Evolutionary conservation across 257 asterid species (phyloP).

Genomic region (Nemophila menziesii): DNA sequence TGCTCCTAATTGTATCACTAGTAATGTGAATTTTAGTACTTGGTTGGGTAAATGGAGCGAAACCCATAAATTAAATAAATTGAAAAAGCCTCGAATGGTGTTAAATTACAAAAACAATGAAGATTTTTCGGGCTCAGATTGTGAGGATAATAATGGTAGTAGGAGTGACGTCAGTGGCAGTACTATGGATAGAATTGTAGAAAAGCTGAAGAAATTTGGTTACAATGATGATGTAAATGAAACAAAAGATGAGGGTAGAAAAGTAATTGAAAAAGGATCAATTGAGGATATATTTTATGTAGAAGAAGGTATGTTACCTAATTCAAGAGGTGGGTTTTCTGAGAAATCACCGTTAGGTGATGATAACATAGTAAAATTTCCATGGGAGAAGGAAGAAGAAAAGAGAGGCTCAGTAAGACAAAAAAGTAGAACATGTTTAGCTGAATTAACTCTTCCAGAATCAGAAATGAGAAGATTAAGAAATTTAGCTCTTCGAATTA

Average conservation of each 20-base stretch:
- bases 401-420: slow-evolving; percentile 40
- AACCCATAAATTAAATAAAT: slow-evolving; percentile 18
- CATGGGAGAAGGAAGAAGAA: slow-evolving; percentile 62
- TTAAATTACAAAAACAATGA: slow-evolving; percentile 46
- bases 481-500: slow-evolving; percentile 50
- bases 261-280: slow-evolving; percentile 57
- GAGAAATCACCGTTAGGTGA: slow-evolving; percentile 48
- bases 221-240: slow-evolving; percentile 54
- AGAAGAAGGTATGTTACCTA: slow-evolving; percentile 76
- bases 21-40: slow-evolving; percentile 25
- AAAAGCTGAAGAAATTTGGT: slow-evolving; percentile 78
- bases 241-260: slow-evolving; percentile 18
- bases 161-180: slow-evolving; percentile 57
- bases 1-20: slow-evolving; percentile 10
- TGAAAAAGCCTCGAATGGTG: slow-evolving; percentile 33
- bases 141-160: slow-evolving; percentile 60
- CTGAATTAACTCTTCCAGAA: slow-evolving; percentile 74
- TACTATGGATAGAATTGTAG: slow-evolving; percentile 90
- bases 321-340: slow-evolving; percentile 72
- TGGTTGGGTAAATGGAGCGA: slow-evolving; percentile 78
- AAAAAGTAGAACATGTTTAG: slow-evolving; percentile 46
- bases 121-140: slow-evolving; percentile 53
- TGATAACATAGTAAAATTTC: slow-evolving; percentile 45
- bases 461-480: slow-evolving; percentile 65
- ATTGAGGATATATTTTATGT: slow-evolving; percentile 73